A percentile compares a stretch with the other conserved stretches of the same genome.
phyloP scores from a whole-genome alignment of 345 rosid species.

The Dimocarpus longan region DNA sequence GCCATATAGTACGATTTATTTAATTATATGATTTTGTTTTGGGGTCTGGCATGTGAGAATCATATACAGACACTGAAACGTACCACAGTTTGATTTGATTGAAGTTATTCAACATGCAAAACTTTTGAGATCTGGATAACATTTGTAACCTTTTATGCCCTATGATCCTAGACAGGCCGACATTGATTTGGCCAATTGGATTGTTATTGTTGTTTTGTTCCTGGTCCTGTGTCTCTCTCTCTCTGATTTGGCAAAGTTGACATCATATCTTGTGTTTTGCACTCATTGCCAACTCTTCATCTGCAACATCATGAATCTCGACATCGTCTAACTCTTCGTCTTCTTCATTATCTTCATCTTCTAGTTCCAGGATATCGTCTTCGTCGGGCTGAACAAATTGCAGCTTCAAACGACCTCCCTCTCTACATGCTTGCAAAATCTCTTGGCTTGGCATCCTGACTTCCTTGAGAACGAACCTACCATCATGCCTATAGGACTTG shows the following conservation, averaged over 20 bases:
- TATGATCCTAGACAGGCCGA: neutral
- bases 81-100: neutral
- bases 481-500: conserved; percentile 74
- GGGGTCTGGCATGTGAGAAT: no score
- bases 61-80: neutral
- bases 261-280: neutral
- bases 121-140: neutral
- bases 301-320: conserved; percentile 14
- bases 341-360: conserved; percentile 24
- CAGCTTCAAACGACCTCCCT: conserved; percentile 77
- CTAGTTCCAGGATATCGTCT: conserved; percentile 47
- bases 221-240: no score
- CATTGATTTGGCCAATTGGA: neutral
- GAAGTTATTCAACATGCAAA: neutral
- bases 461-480: conserved; percentile 81
- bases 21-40: no score
- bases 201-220: neutral
- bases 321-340: conserved; percentile 28
- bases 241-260: neutral
- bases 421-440: conserved; percentile 70
- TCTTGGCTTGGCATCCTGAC: conserved; percentile 73
- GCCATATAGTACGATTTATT: no score
- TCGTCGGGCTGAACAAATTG: conserved; percentile 59
- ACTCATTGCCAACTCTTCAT: neutral
- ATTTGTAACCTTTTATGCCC: neutral